Conservation (phyloP, 2,329 filamentous ascomycete genomes). For the Thermothelomyces thermophilus region DNA sequence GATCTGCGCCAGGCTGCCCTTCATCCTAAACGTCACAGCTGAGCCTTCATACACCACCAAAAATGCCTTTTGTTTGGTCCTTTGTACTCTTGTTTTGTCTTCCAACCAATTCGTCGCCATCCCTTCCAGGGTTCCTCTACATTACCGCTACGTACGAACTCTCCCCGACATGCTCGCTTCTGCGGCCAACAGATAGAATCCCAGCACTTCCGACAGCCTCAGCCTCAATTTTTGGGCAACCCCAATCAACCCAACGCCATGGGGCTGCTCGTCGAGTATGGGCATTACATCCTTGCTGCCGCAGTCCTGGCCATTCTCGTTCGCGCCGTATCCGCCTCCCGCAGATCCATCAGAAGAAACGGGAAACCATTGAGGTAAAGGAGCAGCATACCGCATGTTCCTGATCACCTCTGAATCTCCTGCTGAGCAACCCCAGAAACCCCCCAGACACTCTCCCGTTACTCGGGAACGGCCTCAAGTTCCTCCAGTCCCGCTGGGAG, state of each 20-base stretch:
- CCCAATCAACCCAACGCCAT: conserved; percentile 10
- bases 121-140: too few relatives aligned
- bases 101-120: too few relatives aligned
- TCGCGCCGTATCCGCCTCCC: conserved; percentile 4
- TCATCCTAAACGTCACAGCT: neutral
- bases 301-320: conserved; percentile 17
- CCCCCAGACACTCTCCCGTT: conserved; percentile 48
- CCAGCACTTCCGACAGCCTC: neutral
- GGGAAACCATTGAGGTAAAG: conserved; percentile 30
- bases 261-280: conserved; percentile 17
- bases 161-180: too few relatives aligned
- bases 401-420: neutral
- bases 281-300: conserved; percentile 13
- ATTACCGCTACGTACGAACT: too few relatives aligned
- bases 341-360: conserved; percentile 24
- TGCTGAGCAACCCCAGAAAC: conserved; percentile 30
- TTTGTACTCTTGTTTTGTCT: too few relatives aligned
- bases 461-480: conserved; percentile 55
- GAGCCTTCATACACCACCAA: too few relatives aligned
- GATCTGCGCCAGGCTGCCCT: too few relatives aligned
- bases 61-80: too few relatives aligned
- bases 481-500: conserved; percentile 52
- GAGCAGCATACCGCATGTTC: too few relatives aligned
- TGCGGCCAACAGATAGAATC: too few relatives aligned
- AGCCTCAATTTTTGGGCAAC: too few relatives aligned